Base-by-base conservation (phyloP, 352 stramenopile species). In the Plasmopara halstedii region DNA sequence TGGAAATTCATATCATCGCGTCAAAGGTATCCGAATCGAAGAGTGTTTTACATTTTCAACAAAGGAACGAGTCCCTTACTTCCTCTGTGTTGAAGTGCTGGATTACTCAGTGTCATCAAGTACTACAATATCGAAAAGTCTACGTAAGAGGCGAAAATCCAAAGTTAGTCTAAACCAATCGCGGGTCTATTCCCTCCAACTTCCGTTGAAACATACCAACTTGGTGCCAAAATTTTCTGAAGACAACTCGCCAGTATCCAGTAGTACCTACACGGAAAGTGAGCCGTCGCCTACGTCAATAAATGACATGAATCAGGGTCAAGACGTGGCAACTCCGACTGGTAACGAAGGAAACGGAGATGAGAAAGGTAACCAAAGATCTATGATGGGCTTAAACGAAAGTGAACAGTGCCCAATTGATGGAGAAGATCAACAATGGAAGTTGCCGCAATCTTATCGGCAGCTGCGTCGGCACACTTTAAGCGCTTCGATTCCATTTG, bases 41-140 rank as follows among this genome's bases (percentile, higher is more conserved):
- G 81, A 92, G 48, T 85, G 75, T 45, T 89, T 89, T 43, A 77
- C 75, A 6, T 92, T 92, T 32, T 89, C 77, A 0, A 92, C 81
- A 0, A 89, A 89, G 26, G 75, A 89, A 37, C 69, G 81, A n/a
- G 81, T 89, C 27, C 81, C 81, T 9, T 92, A 86, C 39, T 84
- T 92, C 20, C 46, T 92, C 13, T 87, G 78, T 39, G 67, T 92
- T 1, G 81, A 92, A 35, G 81, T 92, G 6, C 56, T 92, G 29
- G 80, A 92, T 43, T 89, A 88, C 43, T 72, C 73, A 11, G 52
- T 59, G 7, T 10, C 55, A 1, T 50, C 53, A 0, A 23, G 34
- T 2, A 47, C 48, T 9, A 29, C 55, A 47, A 36, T 27, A 6
- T 56, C 57, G 0, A 71, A 62, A 17, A 50, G 45, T 6, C 51